A percentile compares a stretch with the other conserved stretches of the same genome.
phyloP scores from a whole-genome alignment of 2,329 filamentous ascomycete species.

The Colletotrichum noveboracense region DNA sequence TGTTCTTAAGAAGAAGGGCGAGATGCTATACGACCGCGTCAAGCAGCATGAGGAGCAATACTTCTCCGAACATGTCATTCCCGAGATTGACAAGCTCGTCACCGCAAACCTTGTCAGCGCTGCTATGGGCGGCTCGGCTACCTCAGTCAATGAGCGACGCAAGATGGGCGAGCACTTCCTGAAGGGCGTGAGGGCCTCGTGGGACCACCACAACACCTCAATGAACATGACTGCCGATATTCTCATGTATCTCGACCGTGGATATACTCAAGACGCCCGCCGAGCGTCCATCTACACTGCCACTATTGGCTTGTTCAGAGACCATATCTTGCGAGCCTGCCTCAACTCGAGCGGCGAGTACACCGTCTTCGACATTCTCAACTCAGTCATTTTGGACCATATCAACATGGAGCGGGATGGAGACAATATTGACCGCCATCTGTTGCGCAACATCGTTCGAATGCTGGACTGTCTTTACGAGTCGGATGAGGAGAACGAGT shows the following conservation, averaged over 20 bases:
- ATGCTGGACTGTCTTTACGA: slow-evolving; percentile 94
- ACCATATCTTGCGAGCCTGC: slow-evolving; percentile 76
- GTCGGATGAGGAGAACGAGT: slow-evolving; percentile 76
- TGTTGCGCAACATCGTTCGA: slow-evolving; percentile 82
- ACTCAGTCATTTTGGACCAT: slow-evolving; percentile 85
- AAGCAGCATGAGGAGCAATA: slow-evolving; percentile 82
- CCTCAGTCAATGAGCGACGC: slow-evolving; percentile 79
- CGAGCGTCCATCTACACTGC: slow-evolving; percentile 82
- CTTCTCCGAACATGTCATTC: slow-evolving; percentile 77
- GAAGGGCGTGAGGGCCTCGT: slow-evolving; percentile 75
- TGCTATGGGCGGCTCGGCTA: slow-evolving; percentile 63
- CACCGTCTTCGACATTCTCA: slow-evolving; percentile 76
- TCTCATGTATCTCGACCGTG: slow-evolving; percentile 95
- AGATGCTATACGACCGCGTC: slow-evolving; percentile 80
- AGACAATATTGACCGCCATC: slow-evolving; percentile 82
- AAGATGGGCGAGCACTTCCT: slow-evolving; percentile 85
- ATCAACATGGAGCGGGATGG: slow-evolving; percentile 92
- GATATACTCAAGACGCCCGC: slow-evolving; percentile 74
- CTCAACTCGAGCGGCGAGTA: slow-evolving; percentile 50
- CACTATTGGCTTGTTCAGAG: slow-evolving; percentile 87
- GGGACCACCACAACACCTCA: slow-evolving; percentile 88
- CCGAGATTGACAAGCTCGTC: slow-evolving; percentile 73
- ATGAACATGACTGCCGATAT: slow-evolving; percentile 98
- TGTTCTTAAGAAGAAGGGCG: slow-evolving; percentile 85
- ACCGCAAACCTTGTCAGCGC: slow-evolving; percentile 64